Percentiles rank a stretch among this genome's conserved stretches.
These are phyloP conservation scores for Coemansia sp. DNA, from an alignment of 192 early-diverging fungal genomes.

Conservation along the genomic window DNA sequence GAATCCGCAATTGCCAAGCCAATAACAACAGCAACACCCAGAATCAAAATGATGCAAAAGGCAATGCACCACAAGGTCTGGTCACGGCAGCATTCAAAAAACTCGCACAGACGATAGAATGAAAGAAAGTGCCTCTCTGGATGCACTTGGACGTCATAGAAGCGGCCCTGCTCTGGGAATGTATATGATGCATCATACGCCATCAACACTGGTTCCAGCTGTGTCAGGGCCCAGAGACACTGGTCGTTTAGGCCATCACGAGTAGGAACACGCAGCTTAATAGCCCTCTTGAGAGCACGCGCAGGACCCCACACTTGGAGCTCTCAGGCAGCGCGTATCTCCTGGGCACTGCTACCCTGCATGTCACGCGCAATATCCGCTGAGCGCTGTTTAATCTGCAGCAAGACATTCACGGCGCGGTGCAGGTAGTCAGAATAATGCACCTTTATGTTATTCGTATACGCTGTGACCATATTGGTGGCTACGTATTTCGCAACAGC, in stretches of 20 bases:
- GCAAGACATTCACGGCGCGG: background rate
- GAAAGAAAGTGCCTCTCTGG: background rate
- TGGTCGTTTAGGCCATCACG: background rate
- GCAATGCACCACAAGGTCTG: too few species aligned
- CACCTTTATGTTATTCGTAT: background rate
- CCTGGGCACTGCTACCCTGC: too few species aligned
- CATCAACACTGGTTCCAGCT: background rate
- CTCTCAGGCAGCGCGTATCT: background rate
- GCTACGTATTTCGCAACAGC: too few species aligned
- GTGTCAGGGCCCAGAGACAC: background rate
- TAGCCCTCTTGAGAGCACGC: background rate
- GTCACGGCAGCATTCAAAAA: background rate
- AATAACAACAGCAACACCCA: too few species aligned
- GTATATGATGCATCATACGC: background rate
- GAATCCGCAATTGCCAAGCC: too few species aligned
- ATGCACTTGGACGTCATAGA: background rate
- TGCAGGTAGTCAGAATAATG: background rate
- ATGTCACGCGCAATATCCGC: background rate
- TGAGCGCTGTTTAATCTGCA: background rate
- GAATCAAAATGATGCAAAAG: too few species aligned
- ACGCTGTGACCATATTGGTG: background rate
- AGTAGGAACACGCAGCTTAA: background rate
- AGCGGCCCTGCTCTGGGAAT: background rate
- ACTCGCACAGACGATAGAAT: background rate
- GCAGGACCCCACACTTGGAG: background rate